phyloP scores from a whole-genome alignment of 148 eudicot genomes.

The Rheum nobile region DNA sequence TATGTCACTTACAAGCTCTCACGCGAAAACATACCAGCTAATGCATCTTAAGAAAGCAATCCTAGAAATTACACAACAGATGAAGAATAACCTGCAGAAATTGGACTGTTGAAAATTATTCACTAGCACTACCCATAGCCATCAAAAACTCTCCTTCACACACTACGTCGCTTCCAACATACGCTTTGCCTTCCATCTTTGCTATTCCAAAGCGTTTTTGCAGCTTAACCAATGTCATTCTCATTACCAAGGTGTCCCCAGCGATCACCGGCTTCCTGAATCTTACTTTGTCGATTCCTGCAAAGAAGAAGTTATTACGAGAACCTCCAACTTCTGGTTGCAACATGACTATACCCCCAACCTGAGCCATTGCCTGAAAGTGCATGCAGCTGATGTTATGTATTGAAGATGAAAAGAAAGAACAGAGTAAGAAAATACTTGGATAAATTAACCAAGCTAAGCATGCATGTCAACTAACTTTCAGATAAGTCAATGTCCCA shows the following conservation, averaged over 20 bases:
- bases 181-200: conserved; percentile 92
- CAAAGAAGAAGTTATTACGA: conserved; percentile 77
- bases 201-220: conserved; percentile 90
- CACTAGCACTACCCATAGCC: conserved; percentile 57
- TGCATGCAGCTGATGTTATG: neutral
- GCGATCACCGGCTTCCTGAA: conserved; percentile 92
- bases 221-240: conserved; percentile 71
- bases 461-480: neutral
- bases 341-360: conserved; percentile 87
- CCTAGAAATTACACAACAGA: neutral
- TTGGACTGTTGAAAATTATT: conserved; percentile 10
- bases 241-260: conserved; percentile 90
- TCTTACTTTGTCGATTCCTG: conserved; percentile 88
- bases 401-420: neutral
- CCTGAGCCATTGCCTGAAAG: conserved; percentile 93
- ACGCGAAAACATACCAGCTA: neutral
- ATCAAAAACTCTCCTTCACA: conserved; percentile 95
- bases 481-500: neutral
- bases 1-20: conserved; percentile 1
- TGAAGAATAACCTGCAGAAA: neutral
- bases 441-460: neutral
- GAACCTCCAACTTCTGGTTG: conserved; percentile 91
- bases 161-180: conserved; percentile 82
- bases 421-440: neutral
- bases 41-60: neutral